Conservation (phyloP, 192 early-diverging fungal species). For the Linnemannia elongata region DNA sequence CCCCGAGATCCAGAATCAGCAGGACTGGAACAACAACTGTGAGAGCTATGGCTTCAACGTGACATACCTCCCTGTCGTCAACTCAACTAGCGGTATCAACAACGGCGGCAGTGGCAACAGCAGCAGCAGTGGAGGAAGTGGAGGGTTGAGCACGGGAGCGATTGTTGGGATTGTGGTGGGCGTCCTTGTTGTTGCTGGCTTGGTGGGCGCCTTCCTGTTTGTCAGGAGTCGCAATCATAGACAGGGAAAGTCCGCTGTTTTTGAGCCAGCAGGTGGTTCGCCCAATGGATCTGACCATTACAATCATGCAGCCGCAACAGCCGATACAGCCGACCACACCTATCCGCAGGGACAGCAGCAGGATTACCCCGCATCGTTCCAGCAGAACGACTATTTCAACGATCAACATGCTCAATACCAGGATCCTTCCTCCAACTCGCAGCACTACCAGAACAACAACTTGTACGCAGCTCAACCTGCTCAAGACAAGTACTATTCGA, state of each 20-base stretch:
- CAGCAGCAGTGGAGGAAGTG: not conserved
- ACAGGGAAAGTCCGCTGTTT: constrained; percentile 7
- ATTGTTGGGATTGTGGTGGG: constrained; percentile 48
- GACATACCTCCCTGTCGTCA: constrained; percentile 25
- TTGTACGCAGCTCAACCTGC: constrained; percentile 1
- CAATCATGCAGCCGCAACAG: not conserved
- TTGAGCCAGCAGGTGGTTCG: not conserved
- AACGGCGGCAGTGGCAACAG: not conserved
- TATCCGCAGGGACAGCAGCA: constrained; percentile 15
- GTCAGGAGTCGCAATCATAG: constrained; percentile 17
- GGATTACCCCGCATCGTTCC: constrained; percentile 28
- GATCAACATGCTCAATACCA: constrained; percentile 15
- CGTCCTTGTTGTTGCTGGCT: constrained; percentile 11
- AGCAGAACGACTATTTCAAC: constrained; percentile 16
- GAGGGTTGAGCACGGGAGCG: constrained; percentile 49
- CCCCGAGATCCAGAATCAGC: constrained; percentile 48
- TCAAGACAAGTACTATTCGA: not conserved
- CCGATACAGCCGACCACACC: constrained; percentile 9
- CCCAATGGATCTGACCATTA: not conserved
- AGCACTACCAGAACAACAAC: constrained; percentile 6
- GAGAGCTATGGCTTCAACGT: constrained; percentile 41
- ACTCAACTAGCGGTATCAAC: not conserved
- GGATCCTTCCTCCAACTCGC: not conserved
- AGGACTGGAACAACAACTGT: constrained; percentile 36
- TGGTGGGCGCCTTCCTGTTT: constrained; percentile 23